These are phyloP conservation scores for Aspergillus chevalieri DNA, from an alignment of 2,329 filamentous ascomycete genomes.

Conservation along the genomic window DNA sequence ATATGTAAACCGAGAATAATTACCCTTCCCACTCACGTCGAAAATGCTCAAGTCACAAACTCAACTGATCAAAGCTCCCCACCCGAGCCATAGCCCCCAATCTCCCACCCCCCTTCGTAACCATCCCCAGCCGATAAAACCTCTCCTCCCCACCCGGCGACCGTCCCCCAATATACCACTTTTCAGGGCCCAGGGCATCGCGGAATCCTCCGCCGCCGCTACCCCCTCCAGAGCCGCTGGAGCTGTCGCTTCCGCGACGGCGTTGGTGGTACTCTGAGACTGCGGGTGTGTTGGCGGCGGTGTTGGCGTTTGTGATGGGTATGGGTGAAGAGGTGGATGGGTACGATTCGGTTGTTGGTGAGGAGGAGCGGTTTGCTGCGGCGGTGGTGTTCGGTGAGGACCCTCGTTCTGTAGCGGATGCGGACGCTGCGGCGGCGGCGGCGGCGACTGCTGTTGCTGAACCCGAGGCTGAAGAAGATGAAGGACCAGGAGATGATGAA, in stretches of 20 bases:
- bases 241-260: conserved; percentile 44
- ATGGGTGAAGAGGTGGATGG: conserved; percentile 28
- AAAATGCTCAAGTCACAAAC: conserved; percentile 29
- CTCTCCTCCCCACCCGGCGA: conserved; percentile 44
- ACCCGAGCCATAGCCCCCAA: conserved; percentile 37
- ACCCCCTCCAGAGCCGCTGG: conserved; percentile 42
- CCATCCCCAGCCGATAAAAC: conserved; percentile 45
- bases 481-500: background rate
- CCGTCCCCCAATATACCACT: conserved; percentile 48
- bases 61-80: conserved; percentile 45
- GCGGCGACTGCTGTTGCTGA: conserved; percentile 19
- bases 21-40: background rate
- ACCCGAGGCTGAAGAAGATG: too few species aligned
- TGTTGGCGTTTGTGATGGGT: conserved; percentile 16
- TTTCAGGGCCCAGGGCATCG: conserved; percentile 43
- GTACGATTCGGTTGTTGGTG: conserved; percentile 32
- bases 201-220: conserved; percentile 43
- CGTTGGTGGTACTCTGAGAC: conserved; percentile 32
- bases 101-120: conserved; percentile 39
- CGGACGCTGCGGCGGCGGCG: conserved; percentile 27
- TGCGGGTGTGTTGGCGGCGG: conserved; percentile 32
- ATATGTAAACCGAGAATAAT: background rate
- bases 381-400: conserved; percentile 31
- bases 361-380: conserved; percentile 23
- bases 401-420: conserved; percentile 8